These are phyloP conservation scores for Curvularia eragrostidis DNA, from an alignment of 2,329 filamentous ascomycete species.

Conservation along the genomic window DNA sequence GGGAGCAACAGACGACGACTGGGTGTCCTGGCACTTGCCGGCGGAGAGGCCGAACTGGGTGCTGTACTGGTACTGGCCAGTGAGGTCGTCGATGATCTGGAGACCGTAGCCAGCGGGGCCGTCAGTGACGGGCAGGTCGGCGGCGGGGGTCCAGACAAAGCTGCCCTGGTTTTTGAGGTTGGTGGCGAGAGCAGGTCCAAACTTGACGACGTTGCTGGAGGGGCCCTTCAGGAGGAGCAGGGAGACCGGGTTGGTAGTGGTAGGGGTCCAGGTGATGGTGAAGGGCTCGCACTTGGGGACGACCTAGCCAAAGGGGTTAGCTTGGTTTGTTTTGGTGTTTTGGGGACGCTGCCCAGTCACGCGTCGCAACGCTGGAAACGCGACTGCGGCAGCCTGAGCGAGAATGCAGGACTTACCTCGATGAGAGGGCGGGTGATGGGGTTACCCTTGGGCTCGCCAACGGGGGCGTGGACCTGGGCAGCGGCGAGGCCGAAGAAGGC, in stretches of 20 bases:
- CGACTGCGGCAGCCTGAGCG: too few relatives aligned
- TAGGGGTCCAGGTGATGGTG: slow-evolving; percentile 65
- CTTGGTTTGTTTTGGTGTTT: slow-evolving; percentile 5
- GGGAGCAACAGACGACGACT: slow-evolving; percentile 22
- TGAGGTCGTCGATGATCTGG: slow-evolving; percentile 65
- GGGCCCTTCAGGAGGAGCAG: slow-evolving; percentile 67
- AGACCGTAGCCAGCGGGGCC: slow-evolving; percentile 65
- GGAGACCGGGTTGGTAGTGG: slow-evolving; percentile 59
- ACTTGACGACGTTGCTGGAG: slow-evolving; percentile 59
- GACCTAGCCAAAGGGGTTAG: slow-evolving; percentile 33
- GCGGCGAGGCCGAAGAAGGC: slow-evolving; percentile 61
- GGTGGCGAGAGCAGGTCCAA: slow-evolving; percentile 59
- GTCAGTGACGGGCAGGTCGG: slow-evolving; percentile 52
- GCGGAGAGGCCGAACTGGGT: slow-evolving; percentile 68
- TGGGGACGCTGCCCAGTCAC: neutral
- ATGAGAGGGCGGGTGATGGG: slow-evolving; percentile 60
- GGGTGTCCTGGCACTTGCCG: slow-evolving; percentile 33
- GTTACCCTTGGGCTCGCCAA: slow-evolving; percentile 57
- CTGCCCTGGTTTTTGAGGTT: slow-evolving; percentile 62
- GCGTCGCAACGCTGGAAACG: neutral
- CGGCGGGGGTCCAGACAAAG: slow-evolving; percentile 62
- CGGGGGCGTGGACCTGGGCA: slow-evolving; percentile 39
- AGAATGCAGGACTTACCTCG: slow-evolving; percentile 46
- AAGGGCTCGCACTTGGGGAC: slow-evolving; percentile 64
- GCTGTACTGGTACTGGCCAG: slow-evolving; percentile 65